Evolutionary conservation across 2,329 filamentous ascomycete genomes (phyloP).

Genomic region (Annulohypoxylon truncatum): DNA sequence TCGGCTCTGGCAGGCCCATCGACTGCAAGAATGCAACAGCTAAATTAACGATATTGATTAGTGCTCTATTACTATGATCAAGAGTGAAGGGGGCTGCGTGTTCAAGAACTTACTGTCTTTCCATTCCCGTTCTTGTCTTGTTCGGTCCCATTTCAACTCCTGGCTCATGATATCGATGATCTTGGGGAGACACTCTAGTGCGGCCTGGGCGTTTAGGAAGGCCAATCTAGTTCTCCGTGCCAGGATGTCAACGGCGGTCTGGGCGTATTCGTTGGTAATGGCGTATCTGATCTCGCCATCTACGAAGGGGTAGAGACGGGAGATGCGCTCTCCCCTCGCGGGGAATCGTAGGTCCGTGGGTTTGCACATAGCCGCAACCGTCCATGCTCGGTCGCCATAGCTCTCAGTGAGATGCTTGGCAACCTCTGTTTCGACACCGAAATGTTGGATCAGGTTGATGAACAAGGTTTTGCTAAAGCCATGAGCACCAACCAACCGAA

Average conservation of each 20-base stretch:
- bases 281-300: conserved; percentile 93
- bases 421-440: conserved; percentile 90
- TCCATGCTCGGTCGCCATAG: conserved; percentile 94
- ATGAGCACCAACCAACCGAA: conserved; percentile 84
- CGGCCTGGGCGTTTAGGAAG: conserved; percentile 92
- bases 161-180: conserved; percentile 91
- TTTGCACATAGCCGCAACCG: conserved; percentile 81
- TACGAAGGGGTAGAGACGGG: conserved; percentile 85
- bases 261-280: conserved; percentile 88
- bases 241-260: conserved; percentile 89
- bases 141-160: conserved; percentile 81
- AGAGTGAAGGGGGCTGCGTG: not conserved
- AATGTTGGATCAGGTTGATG: conserved; percentile 95
- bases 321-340: conserved; percentile 82
- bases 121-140: conserved; percentile 84
- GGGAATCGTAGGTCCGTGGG: conserved; percentile 85
- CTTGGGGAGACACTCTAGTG: conserved; percentile 83
- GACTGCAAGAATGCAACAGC: conserved; percentile 70
- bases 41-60: conserved; percentile 45
- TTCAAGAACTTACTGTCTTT: conserved; percentile 68
- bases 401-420: conserved; percentile 88
- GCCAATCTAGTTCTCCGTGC: conserved; percentile 86
- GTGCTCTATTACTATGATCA: not conserved
- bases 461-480: conserved; percentile 90
- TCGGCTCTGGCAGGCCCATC: conserved; percentile 73